A percentile compares a stretch with the other conserved stretches of the same genome.
Conservation (phyloP, 106 monocot genomes). For the Dendrobium huoshanense region DNA sequence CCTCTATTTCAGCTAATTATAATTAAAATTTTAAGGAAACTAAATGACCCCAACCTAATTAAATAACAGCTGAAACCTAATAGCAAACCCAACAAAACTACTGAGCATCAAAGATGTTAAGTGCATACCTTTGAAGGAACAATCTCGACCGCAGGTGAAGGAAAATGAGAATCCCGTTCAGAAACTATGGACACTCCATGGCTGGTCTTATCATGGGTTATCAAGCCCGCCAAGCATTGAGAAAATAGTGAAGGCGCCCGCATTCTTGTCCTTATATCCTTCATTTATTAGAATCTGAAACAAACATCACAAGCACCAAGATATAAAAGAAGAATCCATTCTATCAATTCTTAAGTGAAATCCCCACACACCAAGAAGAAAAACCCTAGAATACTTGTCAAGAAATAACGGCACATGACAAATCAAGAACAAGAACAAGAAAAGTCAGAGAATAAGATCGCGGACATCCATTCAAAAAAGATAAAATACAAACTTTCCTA, state of each 20-base stretch:
- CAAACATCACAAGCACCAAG: background rate
- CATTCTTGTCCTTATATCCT: conserved; percentile 29
- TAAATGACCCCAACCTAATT: too few relatives aligned
- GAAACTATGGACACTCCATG: conserved; percentile 36
- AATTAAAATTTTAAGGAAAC: too few relatives aligned
- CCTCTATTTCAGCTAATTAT: too few relatives aligned
- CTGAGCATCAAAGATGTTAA: background rate
- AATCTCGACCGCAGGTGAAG: conserved; percentile 77
- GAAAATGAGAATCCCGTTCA: conserved; percentile 54
- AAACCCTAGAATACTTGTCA: background rate
- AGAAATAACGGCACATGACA: background rate
- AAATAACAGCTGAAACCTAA: too few relatives aligned
- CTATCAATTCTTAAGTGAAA: background rate
- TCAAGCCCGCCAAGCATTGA: conserved; percentile 56
- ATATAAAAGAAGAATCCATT: background rate
- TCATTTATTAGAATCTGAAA: background rate
- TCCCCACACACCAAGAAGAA: background rate
- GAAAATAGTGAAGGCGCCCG: conserved; percentile 48
- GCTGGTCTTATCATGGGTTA: conserved; percentile 37
- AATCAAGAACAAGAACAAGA: background rate
- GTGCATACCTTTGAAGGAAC: conserved; percentile 55
- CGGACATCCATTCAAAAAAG: background rate
- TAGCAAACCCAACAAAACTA: too few relatives aligned
- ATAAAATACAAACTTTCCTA: too few relatives aligned
- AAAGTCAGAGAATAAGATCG: background rate